Evolutionary conservation across 106 monocot genomes (phyloP).

Genomic region (Dactylorhiza incarnata): DNA sequence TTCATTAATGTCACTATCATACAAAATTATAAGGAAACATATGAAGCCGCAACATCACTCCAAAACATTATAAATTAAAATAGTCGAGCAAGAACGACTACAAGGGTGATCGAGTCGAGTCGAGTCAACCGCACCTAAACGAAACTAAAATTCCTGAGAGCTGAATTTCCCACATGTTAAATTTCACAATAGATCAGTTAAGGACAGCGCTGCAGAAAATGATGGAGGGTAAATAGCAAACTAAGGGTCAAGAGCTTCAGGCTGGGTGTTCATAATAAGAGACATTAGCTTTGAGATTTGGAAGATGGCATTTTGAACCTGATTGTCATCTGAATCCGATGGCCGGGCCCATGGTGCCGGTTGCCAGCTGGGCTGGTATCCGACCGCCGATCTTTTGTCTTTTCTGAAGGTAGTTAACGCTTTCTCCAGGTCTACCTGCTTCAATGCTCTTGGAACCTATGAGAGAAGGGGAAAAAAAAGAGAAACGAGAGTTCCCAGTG

Average conservation of each 20-base stretch:
- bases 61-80: too few species aligned
- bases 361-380: constrained; percentile 2
- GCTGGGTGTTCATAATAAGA: constrained; percentile 5
- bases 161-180: not conserved
- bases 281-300: constrained; percentile 19
- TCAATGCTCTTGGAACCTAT: constrained; percentile 10
- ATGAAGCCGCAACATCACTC: too few species aligned
- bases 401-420: constrained; percentile 14
- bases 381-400: not conserved
- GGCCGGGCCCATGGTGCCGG: not conserved
- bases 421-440: constrained; percentile 17
- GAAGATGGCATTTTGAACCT: constrained; percentile 17
- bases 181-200: not conserved
- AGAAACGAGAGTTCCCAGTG: too few species aligned
- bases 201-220: not conserved
- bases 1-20: too few species aligned
- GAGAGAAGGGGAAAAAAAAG: too few species aligned
- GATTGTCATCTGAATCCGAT: not conserved
- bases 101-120: too few species aligned
- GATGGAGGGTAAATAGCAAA: not conserved
- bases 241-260: constrained; percentile 6
- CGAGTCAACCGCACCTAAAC: not conserved
- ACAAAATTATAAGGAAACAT: too few species aligned
- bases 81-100: too few species aligned
- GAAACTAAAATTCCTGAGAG: not conserved